Evolutionary conservation across 805 yeast species (phyloP).

Genomic region (Ascoidea rubescens): DNA sequence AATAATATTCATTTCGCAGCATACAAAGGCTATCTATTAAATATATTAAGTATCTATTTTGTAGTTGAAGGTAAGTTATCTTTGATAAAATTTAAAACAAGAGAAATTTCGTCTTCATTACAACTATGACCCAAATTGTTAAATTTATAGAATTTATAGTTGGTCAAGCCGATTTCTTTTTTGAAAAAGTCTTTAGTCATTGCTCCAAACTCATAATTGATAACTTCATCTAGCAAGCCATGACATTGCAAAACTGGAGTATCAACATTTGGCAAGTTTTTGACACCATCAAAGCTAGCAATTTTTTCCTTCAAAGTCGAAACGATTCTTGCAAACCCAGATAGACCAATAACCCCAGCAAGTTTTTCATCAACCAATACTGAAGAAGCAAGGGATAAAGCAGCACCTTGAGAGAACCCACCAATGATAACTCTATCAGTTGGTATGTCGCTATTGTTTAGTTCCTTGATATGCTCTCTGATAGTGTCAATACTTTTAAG

Average conservation of each 20-base stretch:
- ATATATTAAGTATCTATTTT: no score
- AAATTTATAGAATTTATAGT: slow-evolving; percentile 18
- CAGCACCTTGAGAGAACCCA: slow-evolving; percentile 94
- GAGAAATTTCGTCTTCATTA: slow-evolving; percentile 24
- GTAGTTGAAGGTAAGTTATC: slow-evolving; percentile 6
- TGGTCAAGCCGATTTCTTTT: slow-evolving; percentile 20
- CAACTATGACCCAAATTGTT: slow-evolving; percentile 21
- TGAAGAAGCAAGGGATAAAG: slow-evolving; percentile 52
- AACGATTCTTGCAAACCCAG: slow-evolving; percentile 52
- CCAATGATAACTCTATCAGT: slow-evolving; percentile 72
- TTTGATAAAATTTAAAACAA: slow-evolving; percentile 21
- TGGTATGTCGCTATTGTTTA: slow-evolving; percentile 31
- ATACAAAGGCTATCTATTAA: no score
- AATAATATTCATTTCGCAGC: no score
- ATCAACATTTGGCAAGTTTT: slow-evolving; percentile 29
- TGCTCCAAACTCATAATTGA: slow-evolving; percentile 26
- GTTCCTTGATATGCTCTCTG: slow-evolving; percentile 33
- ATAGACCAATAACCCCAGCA: slow-evolving; percentile 66
- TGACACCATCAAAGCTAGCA: slow-evolving; percentile 11
- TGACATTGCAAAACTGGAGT: slow-evolving; percentile 86
- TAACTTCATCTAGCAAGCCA: slow-evolving; percentile 66
- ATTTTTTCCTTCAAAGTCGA: slow-evolving; percentile 11
- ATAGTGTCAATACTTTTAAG: slow-evolving; percentile 32
- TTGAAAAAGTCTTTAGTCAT: slow-evolving; percentile 21
- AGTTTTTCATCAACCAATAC: slow-evolving; percentile 32